Base-by-base conservation (phyloP, 2,329 filamentous ascomycete genomes). In the Colletotrichum tofieldiae region DNA sequence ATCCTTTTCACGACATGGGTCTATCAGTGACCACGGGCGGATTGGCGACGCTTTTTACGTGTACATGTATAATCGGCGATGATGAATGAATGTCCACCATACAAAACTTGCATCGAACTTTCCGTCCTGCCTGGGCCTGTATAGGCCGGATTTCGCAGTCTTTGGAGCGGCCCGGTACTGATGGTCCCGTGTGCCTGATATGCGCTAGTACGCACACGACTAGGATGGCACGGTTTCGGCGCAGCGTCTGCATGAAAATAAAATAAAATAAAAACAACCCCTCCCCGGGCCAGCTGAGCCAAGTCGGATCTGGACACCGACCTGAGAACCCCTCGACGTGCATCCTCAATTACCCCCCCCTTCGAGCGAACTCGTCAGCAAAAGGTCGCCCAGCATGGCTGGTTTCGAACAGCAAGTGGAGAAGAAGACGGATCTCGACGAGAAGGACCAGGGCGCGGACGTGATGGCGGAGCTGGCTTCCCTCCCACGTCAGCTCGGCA, bases 1-100 rank as follows among this genome's bases (percentile, higher is more conserved):
- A 14, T 56, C 51, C 18, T 54, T 54, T 20, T 43, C 58, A 39
- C 18, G 51, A 56, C 59, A 14, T 29, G 20, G 23, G 43, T 65
- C 49, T 47, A 45, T 39, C 41, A 64, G 41, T 41, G 51, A 39
- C 41, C 39, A 39, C 5, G 20, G 37, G 12, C 16, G 18, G 18
- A 14, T 32, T 14, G 41, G 39, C 39, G n/a, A 56, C 16, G 51
- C 35, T 14, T 56, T 18, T 32, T 6, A 47, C 29, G 32, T 61
- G 32, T 20, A 5, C 4, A 32, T 47, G 39, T 56, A 55, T 63
- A 41, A 47, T 14, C 23, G 62, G 49, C 58, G 41, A 61, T 35
- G 6, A 54, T 18, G 59, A 55, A 49, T 47, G 58, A 68, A 49
- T 12, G 35, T 18, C 37, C 55, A 26, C 14, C 26, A 7, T 58